Conservation (phyloP, 2,329 filamentous ascomycete species). For the Sporothrix mexicana region DNA sequence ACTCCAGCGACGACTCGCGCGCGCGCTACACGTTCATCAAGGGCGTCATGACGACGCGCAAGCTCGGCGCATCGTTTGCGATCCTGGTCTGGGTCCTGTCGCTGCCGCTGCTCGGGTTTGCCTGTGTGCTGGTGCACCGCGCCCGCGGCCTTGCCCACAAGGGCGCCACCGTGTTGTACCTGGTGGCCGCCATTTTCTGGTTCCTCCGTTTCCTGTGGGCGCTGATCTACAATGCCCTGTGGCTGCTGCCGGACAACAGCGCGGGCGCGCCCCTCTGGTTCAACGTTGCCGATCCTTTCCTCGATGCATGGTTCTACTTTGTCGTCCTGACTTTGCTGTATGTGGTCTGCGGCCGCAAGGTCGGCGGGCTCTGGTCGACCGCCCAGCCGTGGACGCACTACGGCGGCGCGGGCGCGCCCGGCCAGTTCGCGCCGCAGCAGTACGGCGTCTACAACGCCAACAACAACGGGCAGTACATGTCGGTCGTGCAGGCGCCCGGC, state of each 20-base stretch:
- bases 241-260: constrained; percentile 20
- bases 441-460: background rate
- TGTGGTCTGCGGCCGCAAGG: constrained; percentile 38
- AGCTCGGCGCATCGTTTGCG: constrained; percentile 17
- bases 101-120: background rate
- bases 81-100: constrained; percentile 2
- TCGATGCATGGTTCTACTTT: constrained; percentile 38
- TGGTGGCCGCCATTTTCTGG: constrained; percentile 45
- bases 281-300: constrained; percentile 36
- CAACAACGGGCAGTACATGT: background rate
- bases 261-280: background rate
- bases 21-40: background rate
- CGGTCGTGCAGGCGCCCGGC: background rate
- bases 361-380: constrained; percentile 41
- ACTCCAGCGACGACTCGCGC: no score
- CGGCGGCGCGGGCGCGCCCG: no score
- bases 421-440: background rate
- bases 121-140: background rate
- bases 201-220: constrained; percentile 40
- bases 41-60: background rate
- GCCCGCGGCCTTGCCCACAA: background rate
- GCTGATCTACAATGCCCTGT: constrained; percentile 36
- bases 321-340: constrained; percentile 40
- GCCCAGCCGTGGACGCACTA: constrained; percentile 35
- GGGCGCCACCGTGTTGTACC: constrained; percentile 43